Percentiles rank a stretch among this genome's conserved stretches.
phyloP scores from a whole-genome alignment of 352 stramenopile species.

The Phytophthora sp. region DNA sequence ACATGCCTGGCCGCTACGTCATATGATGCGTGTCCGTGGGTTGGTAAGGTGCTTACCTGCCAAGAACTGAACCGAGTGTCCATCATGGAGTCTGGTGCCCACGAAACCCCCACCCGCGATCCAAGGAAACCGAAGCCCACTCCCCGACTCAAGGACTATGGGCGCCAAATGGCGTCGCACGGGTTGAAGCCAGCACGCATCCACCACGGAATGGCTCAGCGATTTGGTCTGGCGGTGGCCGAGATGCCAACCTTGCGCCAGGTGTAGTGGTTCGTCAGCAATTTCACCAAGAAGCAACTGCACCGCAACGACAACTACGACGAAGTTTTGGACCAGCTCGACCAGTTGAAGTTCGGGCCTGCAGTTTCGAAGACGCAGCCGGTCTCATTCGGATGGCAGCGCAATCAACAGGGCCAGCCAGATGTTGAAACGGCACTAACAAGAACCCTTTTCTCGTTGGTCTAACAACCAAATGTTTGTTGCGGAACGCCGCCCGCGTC shows the following conservation, averaged over 20 bases:
- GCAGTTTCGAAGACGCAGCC: background rate
- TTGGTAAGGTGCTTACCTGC: background rate
- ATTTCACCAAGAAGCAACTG: background rate
- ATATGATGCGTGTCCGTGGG: conserved; percentile 1
- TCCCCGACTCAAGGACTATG: background rate
- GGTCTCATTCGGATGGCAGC: background rate
- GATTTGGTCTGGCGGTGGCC: background rate
- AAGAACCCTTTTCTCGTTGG: conserved; percentile 9
- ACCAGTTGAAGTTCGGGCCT: background rate
- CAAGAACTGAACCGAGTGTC: conserved; percentile 1
- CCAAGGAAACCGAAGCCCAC: background rate
- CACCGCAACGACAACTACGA: background rate
- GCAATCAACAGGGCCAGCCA: background rate
- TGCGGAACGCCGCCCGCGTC: background rate
- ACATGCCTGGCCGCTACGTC: background rate
- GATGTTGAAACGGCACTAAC: conserved; percentile 5
- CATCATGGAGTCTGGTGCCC: background rate
- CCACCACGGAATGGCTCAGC: background rate
- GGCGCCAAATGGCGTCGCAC: background rate
- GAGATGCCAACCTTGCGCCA: background rate
- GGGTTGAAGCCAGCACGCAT: background rate
- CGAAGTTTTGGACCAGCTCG: background rate
- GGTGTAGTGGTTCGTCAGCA: background rate
- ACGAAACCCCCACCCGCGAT: background rate
- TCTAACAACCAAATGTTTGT: background rate